Evolutionary conservation across 140 eudicot species (phyloP).

Genomic region (Bidens hawaiensis): DNA sequence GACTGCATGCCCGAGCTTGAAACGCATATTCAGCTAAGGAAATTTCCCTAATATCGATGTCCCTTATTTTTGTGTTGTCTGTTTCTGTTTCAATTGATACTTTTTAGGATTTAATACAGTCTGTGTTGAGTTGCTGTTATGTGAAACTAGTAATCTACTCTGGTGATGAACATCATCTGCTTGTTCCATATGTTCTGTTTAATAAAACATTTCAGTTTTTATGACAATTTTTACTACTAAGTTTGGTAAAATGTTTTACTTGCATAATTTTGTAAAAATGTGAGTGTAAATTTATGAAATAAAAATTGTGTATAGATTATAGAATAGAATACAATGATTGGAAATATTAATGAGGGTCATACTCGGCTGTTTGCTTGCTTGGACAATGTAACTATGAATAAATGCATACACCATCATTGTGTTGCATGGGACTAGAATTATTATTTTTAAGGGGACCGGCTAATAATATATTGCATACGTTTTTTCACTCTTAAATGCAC

Average conservation of each 20-base stretch:
- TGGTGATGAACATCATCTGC: not conserved
- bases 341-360: conserved; percentile 18
- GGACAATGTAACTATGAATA: conserved; percentile 12
- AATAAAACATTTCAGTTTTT: conserved; percentile 4
- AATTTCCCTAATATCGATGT: not conserved
- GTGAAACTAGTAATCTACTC: not conserved
- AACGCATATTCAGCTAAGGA: conserved; percentile 64
- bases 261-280: not conserved
- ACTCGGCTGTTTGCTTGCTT: conserved; percentile 11
- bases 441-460: conserved; percentile 32
- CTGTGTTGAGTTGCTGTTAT: not conserved
- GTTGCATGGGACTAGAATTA: conserved; percentile 11
- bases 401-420: conserved; percentile 23
- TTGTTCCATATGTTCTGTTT: not conserved
- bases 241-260: not conserved
- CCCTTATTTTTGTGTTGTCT: not conserved
- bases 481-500: not conserved
- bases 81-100: conserved; percentile 15
- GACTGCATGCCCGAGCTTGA: conserved; percentile 69
- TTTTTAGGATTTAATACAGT: conserved; percentile 14
- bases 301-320: not conserved
- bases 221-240: not conserved
- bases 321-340: conserved; percentile 17
- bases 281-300: not conserved
- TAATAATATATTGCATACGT: not conserved